phyloP scores from a whole-genome alignment of 106 monocot species.

The Allium sativum region DNA sequence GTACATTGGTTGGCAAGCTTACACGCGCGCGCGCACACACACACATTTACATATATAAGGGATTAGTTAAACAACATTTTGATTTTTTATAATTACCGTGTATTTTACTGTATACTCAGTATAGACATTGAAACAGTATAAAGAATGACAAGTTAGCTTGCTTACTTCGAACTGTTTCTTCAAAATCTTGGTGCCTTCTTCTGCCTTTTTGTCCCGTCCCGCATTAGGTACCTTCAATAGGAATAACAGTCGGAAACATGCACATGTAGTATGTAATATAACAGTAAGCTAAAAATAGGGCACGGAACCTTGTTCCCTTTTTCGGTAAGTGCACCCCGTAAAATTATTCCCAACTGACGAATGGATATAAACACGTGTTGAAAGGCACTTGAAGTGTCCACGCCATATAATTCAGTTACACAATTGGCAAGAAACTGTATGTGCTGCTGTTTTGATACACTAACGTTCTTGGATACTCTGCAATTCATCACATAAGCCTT shows the following conservation, averaged over 20 bases:
- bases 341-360: slow-evolving; percentile 69
- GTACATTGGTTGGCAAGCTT: no score
- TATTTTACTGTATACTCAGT: no score
- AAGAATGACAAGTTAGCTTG: no score
- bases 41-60: neutral
- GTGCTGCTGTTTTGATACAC: slow-evolving; percentile 64
- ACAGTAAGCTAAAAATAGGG: neutral
- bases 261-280: neutral
- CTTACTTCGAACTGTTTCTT: slow-evolving; percentile 41
- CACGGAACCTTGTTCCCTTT: slow-evolving; percentile 59
- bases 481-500: slow-evolving; percentile 86
- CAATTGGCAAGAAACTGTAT: slow-evolving; percentile 94
- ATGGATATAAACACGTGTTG: slow-evolving; percentile 88
- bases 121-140: no score
- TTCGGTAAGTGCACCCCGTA: slow-evolving; percentile 63
- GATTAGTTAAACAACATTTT: neutral
- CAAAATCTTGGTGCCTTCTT: slow-evolving; percentile 29
- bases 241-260: no score
- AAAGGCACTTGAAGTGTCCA: slow-evolving; percentile 69
- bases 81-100: no score
- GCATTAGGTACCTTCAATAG: slow-evolving; percentile 20
- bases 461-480: slow-evolving; percentile 60
- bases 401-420: slow-evolving; percentile 70
- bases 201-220: slow-evolving; percentile 19
- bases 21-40: no score